Base-by-base conservation (phyloP, 805 yeast species). In the Brettanomyces custersianus region DNA sequence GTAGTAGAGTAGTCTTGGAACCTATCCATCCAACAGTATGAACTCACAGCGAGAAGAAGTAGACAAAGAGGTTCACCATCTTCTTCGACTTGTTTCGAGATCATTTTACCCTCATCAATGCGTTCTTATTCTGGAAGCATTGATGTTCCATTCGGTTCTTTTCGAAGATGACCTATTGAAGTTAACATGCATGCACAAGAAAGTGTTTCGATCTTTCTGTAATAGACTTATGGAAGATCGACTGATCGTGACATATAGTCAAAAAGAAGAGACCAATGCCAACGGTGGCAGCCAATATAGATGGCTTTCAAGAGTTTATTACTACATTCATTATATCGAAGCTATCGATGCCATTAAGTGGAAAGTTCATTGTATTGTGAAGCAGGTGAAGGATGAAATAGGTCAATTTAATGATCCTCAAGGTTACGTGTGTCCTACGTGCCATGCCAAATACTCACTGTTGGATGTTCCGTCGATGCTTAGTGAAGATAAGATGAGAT, bases 311-410 rank as follows among this genome's bases (percentile, higher is more conserved):
- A 81, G 90, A 3, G 86, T 86, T 49, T 92, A 80, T 60, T 92
- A 74, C 57, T 57, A 44, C 33, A 79, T 90, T 37, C 95, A 86
- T 52, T 76, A 74, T 54, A 85, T 96, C 3, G 95, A 87, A 56
- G 94, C 97, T 0, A 84, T 92, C 28, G 98, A 92, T 60, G 77
- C 96, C 4, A 77, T 92, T 54, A 92, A 92, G 59, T 92, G 97
- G 97, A 87, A 88, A 52, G 83, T 90, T 40, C 95, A 90, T 55
- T 74, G 83, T 32, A 70, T 92, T 20, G 96, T 85, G 11, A 80
- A 79, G 46, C 57, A 68, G 37, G 67, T 88, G 38, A 85, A 85
- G 52, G 84, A 81, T 43, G 94, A 87, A 49, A 72, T 90, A 61
- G 78, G 85, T 35, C 82, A 77, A 44, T 83, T 80, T 49, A 77